phyloP scores from a whole-genome alignment of 768 basidiomycete genomes.

The Termitomyces titanicus region DNA sequence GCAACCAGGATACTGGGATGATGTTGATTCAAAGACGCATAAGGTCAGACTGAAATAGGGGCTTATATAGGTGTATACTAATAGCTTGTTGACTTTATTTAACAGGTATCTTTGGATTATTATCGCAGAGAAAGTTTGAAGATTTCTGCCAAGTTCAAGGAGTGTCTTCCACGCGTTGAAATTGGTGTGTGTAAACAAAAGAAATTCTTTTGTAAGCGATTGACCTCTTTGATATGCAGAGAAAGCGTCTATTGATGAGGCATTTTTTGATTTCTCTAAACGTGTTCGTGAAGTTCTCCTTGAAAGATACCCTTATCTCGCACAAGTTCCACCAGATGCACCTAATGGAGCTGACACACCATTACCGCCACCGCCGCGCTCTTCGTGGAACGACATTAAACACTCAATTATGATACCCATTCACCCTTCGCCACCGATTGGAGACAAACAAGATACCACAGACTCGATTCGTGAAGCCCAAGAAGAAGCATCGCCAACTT shows the following conservation, averaged over 20 bases:
- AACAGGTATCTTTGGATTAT: conserved; percentile 85
- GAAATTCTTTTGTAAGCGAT: not conserved
- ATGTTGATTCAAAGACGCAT: conserved; percentile 85
- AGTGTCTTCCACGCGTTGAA: conserved; percentile 73
- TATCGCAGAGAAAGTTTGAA: conserved; percentile 90
- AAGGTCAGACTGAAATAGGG: conserved; percentile 52
- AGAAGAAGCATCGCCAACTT: conserved; percentile 44
- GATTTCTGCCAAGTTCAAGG: conserved; percentile 80
- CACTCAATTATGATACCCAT: conserved; percentile 66
- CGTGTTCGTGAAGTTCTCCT: conserved; percentile 77
- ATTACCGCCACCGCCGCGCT: conserved; percentile 67
- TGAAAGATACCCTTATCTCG: conserved; percentile 72
- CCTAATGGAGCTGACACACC: conserved; percentile 72
- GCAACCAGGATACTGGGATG: conserved; percentile 90
- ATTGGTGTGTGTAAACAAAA: conserved; percentile 50
- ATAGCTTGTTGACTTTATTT: not conserved
- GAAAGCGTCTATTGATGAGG: conserved; percentile 97
- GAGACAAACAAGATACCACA: conserved; percentile 11
- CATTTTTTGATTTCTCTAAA: conserved; percentile 87
- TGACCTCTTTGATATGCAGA: conserved; percentile 42
- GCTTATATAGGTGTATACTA: not conserved
- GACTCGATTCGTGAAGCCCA: not conserved
- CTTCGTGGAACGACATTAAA: conserved; percentile 60
- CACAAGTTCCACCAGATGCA: conserved; percentile 62
- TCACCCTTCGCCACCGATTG: conserved; percentile 28